Base-by-base conservation (phyloP, 257 asterid species). In the Lycium ferocissimum region DNA sequence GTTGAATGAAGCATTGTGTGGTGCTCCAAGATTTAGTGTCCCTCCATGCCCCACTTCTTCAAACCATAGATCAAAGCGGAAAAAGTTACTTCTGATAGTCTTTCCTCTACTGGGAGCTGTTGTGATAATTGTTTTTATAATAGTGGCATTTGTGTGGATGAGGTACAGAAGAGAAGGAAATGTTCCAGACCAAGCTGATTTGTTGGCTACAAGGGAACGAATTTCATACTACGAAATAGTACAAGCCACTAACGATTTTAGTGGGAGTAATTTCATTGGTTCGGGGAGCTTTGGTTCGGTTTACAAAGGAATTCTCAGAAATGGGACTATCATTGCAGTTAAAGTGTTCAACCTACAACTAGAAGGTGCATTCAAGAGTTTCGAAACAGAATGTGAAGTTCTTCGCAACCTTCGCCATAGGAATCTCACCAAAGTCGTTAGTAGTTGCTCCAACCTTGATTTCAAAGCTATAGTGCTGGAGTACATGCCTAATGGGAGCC, bases 401-500 rank as follows among this genome's bases (percentile, higher is more conserved):
- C 54, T 89, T 3, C 22, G 85, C 45, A 40, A 40, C 45, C 2
- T 40, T 40, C 45, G 2, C 5, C 45, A 40, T 1, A 40, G 45
- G 2, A 89, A 87, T 82, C 86, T 89, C 6, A 59, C 62, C 0
- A 84, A 83, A 84, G 86, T 89, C n/a, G 53, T 87, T 5, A 38
- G 87, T 9, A 85, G 85, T 26, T 89, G 90, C 83, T 82, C 90
- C 22, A 89, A 84, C 6, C 80, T 22, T 0, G 85, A 87, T 11
- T 89, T 83, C 22, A 87, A 83, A 40, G 88, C 45, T 40, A 2
- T 40, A 40, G 2, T 40, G 45, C 1, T 40, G 5, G 45, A 40
- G 45, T 40, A 40, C 83, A 87, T 87, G 91, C 86, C 86, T 5
- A 87, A 84, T n/a, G 90, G 90, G 7, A 85, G 72, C 51, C 89